Percentiles rank a stretch among this genome's conserved stretches.
Evolutionary conservation across 331 rosid species (phyloP).

Genomic region (Phaseolus coccineus): DNA sequence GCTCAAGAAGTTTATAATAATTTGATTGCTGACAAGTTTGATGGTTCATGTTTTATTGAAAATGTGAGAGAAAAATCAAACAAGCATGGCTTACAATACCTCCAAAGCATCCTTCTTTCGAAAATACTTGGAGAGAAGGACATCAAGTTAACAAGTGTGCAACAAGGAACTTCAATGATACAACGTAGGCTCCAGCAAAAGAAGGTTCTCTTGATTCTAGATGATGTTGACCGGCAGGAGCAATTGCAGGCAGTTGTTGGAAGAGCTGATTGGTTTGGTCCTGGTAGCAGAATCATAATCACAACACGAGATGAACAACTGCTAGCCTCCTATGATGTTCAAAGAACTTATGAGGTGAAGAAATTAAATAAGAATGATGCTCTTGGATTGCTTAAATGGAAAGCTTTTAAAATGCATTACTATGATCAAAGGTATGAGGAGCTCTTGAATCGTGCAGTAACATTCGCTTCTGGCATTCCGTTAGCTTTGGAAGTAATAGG

Average conservation of each 20-base stretch:
- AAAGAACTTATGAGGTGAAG: conserved; percentile 26
- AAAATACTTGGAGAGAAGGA: neutral
- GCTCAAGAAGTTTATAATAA: conserved; percentile 17
- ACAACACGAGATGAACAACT: conserved; percentile 45
- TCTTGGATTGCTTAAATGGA: no score
- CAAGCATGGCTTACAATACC: neutral
- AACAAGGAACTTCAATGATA: conserved; percentile 21
- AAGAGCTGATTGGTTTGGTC: no score
- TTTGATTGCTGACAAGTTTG: conserved; percentile 11
- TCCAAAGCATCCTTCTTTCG: conserved; percentile 22
- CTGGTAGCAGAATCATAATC: conserved; percentile 49
- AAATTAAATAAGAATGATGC: neutral
- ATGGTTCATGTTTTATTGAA: conserved; percentile 25
- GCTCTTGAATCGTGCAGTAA: neutral
- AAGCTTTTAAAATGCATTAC: neutral
- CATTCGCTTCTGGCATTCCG: neutral
- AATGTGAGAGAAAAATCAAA: no score
- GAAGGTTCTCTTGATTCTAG: neutral
- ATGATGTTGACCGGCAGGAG: neutral
- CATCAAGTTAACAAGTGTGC: neutral
- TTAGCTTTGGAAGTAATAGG: neutral
- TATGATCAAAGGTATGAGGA: neutral
- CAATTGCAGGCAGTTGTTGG: neutral
- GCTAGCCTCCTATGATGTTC: conserved; percentile 38
- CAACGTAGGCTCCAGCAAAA: no score